Base-by-base conservation (phyloP, 2,329 filamentous ascomycete species). In the Aureobasidium melanogenum region DNA sequence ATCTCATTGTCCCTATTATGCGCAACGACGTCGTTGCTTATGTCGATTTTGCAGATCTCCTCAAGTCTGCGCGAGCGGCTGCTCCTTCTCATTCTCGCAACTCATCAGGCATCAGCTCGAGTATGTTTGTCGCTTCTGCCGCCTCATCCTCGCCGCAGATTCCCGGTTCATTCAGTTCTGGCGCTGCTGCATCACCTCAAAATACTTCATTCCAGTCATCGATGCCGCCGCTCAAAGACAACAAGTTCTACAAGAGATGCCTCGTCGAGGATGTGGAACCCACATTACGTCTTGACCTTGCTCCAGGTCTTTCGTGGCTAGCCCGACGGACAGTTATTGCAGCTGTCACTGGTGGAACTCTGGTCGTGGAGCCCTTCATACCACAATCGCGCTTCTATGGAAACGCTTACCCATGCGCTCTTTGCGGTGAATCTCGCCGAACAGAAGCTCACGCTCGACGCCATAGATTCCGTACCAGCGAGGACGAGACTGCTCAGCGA, bases 241-340 rank as follows among this genome's bases (percentile, higher is more conserved):
- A 88, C 30, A 90, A 88, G 66, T 99, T 97, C 71, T 99, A 93
- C 77, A 97, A 97, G 77, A 86, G 94, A 50, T 87, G 86, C 6
- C 75, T 97, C 28, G 82, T 84, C 22, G 94, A 99, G 73, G 94
- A 99, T 70, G 90, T 99, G 61, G 94, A 99, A 71, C 94, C 94
- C 0, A 96, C 94, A 0, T 78, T 99, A 10, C 86, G 94, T 44
- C 82, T 99, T 3, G 94, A 99, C 72, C 82, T 85, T 2, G 92
- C 94, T 0, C 94, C 94, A 0, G 90, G 92, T 0, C 83, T 99
- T 30, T 97, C 91, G 0, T 99, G 94, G 91, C 82, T 99, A 50
- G 91, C 90, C 52, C 88, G 93, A 48, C 86, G 94, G 62, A 89
- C 88, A 6, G 91, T 97, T 5, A 75, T 96, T 39, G 88, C 83